Evolutionary conservation across 2,329 filamentous ascomycete species (phyloP).

Genomic region (Beauveria bassiana): DNA sequence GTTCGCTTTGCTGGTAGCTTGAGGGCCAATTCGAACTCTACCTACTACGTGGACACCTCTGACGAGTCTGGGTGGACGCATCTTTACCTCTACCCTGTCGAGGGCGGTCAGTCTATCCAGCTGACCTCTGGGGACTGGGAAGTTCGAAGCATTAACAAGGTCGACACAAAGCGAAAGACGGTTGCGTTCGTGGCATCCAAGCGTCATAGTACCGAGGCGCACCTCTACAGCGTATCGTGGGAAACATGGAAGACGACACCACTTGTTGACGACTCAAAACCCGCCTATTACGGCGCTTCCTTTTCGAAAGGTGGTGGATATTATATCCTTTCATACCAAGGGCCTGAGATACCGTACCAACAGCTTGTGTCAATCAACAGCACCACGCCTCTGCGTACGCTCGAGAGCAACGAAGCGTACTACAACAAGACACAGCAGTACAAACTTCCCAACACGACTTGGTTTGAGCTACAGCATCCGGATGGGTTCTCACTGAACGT

Average conservation of each 20-base stretch:
- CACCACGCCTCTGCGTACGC: conserved; percentile 44
- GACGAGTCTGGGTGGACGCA: conserved; percentile 64
- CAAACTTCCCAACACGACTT: conserved; percentile 56
- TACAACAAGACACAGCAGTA: conserved; percentile 49
- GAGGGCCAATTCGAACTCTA: conserved; percentile 24
- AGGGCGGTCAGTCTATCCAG: conserved; percentile 44
- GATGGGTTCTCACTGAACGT: conserved; percentile 56
- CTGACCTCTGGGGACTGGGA: conserved; percentile 63
- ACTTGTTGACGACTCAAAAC: conserved; percentile 52
- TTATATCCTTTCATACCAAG: conserved; percentile 57
- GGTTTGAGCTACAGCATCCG: conserved; percentile 54
- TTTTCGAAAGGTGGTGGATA: conserved; percentile 56
- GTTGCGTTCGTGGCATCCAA: conserved; percentile 61
- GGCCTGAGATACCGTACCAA: conserved; percentile 62
- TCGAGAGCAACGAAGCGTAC: conserved; percentile 53
- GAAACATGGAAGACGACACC: conserved; percentile 44
- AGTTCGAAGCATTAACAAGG: conserved; percentile 49
- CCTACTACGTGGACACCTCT: conserved; percentile 59
- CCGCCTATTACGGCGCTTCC: conserved; percentile 55
- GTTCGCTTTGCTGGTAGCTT: conserved; percentile 47
- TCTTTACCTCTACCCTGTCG: conserved; percentile 55
- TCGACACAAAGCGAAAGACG: conserved; percentile 47
- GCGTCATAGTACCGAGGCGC: conserved; percentile 57
- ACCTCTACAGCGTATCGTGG: conserved; percentile 60
- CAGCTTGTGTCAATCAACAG: conserved; percentile 54